Conservation (phyloP, 495 filamentous ascomycete species). For the Penicillium egyptiacum region DNA sequence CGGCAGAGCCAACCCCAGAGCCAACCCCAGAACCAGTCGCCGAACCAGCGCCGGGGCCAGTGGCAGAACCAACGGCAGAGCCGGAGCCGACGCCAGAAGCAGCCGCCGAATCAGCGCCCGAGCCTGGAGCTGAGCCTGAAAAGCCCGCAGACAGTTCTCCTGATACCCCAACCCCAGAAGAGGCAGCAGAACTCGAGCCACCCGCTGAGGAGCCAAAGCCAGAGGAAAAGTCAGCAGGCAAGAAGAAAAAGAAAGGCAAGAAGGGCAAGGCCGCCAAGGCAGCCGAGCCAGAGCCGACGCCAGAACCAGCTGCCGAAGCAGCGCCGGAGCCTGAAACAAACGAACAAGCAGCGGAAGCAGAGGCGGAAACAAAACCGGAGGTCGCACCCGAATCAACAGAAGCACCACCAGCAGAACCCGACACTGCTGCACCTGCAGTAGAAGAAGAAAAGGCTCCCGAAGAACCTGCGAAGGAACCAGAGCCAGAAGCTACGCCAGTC, state of each 20-base stretch:
- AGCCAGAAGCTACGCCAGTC: constrained; percentile 5
- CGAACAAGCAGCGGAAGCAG: background rate
- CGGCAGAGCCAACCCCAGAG: too few relatives aligned
- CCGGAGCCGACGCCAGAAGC: constrained; percentile 9
- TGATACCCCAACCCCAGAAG: background rate
- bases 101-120: background rate
- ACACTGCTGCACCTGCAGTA: background rate
- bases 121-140: constrained; percentile 4
- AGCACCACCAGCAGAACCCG: background rate
- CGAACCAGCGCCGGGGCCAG: background rate
- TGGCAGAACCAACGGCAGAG: background rate
- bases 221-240: background rate
- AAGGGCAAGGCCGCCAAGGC: constrained; percentile 6
- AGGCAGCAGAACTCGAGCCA: background rate
- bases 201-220: background rate
- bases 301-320: background rate
- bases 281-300: background rate
- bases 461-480: constrained; percentile 6
- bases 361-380: constrained; percentile 4
- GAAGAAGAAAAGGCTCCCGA: constrained; percentile 13
- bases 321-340: background rate
- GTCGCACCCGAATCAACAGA: constrained; percentile 2
- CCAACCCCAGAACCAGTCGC: background rate
- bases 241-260: constrained; percentile 14
- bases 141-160: constrained; percentile 5